A percentile compares a stretch with the other conserved stretches of the same genome.
phyloP scores from a whole-genome alignment of 1,284 basidiomycete species.

The Malassezia furfur region DNA sequence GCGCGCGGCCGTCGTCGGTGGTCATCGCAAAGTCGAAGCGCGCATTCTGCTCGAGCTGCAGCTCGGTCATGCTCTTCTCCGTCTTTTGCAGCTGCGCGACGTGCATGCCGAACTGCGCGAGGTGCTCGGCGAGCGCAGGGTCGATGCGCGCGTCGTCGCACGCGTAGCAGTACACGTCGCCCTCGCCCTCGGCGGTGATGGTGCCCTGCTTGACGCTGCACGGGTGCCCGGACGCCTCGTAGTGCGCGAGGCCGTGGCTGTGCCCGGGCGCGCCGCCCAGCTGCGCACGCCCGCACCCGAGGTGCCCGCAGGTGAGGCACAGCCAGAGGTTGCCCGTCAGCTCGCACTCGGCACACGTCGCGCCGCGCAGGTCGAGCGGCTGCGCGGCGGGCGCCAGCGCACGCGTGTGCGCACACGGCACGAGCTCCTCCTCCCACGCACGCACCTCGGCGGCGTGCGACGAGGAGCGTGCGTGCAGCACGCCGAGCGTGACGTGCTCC shows the following conservation, averaged over 20 bases:
- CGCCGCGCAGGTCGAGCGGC: slow-evolving; percentile 28
- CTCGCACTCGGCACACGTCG: slow-evolving; percentile 32
- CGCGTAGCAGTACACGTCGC: slow-evolving; percentile 86
- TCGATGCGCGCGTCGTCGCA: slow-evolving; percentile 83
- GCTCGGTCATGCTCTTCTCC: slow-evolving; percentile 91
- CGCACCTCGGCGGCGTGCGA: slow-evolving; percentile 87
- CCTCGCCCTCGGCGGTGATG: slow-evolving; percentile 85
- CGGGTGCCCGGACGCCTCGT: slow-evolving; percentile 64
- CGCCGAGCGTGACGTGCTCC: slow-evolving; percentile 57
- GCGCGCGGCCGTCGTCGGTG: slow-evolving; percentile 74
- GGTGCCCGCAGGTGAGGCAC: slow-evolving; percentile 78
- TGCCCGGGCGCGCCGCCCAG: slow-evolving; percentile 79
- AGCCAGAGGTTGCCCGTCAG: slow-evolving; percentile 71
- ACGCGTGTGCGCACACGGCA: slow-evolving; percentile 75
- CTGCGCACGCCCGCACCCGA: slow-evolving; percentile 82
- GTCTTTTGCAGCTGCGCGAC: slow-evolving; percentile 77
- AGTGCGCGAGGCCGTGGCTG: slow-evolving; percentile 80
- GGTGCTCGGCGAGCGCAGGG: slow-evolving; percentile 65
- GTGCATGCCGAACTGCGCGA: slow-evolving; percentile 76
- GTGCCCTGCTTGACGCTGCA: slow-evolving; percentile 91
- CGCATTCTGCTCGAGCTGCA: slow-evolving; percentile 95
- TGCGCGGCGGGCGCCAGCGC: slow-evolving; percentile 56
- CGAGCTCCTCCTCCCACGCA: slow-evolving; percentile 93
- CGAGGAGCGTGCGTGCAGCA: slow-evolving; percentile 75
- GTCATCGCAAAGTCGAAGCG: slow-evolving; percentile 90